Base-by-base conservation (phyloP, 208 protist species). In the Naegleria lovaniensis region DNA sequence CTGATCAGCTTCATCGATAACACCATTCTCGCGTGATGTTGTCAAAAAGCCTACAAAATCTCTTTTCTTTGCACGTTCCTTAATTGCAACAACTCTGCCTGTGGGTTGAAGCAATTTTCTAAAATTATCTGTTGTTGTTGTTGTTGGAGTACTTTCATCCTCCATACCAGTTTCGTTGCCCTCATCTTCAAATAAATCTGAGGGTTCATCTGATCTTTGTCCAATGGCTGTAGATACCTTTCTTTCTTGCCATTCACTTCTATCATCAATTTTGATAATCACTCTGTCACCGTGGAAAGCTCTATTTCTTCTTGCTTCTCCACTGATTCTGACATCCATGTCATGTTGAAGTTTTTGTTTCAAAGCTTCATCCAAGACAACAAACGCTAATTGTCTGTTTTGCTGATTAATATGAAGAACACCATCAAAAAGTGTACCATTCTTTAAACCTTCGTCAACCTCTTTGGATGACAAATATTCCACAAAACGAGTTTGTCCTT, bases 321-420 rank as follows among this genome's bases (percentile, higher is more conserved):
- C 86, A 40, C 39, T 43, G 33, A 89, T 89, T 19, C 19, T 58
- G 5, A 89, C 51, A 89, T 89, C 86, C 67, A 79, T 79, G 9
- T 79, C 67, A 79, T 79, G 67, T 36, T 36, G 29, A 36, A 79
- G 29, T 79, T 79, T 79, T 36, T 79, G 16, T 79, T 79, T 79
- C 7, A 79, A 25, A 11, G 29, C 39, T n/a, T 89, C 52, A 5
- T 43, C 36, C 36, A 88, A 36, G 43, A 41, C 36, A 29, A 89
- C 51, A 41, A 43, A 89, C 1, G 51, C 51, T 76, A 58, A 11
- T n/a, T 59, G 58, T 58, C 51, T 58, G 36, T 89, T 76, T 33
- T 43, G 52, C 2, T 29, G 36, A 76, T 89, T 89, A 9, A 89
- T 29, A 43, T 39, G 52, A 6, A 89, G 33, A 6, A 48, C 5